Evolutionary conservation across 805 yeast species (phyloP), one percentile per base, ranked within the genome.

Genomic region (Candida silvicultrix): DNA sequence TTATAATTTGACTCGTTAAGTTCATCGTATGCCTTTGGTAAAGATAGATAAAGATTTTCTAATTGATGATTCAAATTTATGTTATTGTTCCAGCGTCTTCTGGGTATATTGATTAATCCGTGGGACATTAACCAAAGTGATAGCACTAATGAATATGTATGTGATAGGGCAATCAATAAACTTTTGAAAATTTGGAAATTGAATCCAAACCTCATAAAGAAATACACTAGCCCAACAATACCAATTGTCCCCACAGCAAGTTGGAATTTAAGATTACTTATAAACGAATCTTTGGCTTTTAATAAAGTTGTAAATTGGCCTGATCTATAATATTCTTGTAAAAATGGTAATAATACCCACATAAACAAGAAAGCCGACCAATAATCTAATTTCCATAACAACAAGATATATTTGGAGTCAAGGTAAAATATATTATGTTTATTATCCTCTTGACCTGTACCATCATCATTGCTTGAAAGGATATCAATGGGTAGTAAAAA

Each of bases 41-140:
- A 71, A 48, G 73, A 74, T 42, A 71, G 49, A 61, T 86, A 86
- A 28, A 67, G 56, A 7, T 57, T 54, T 15, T 60, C 58, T 28
- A 75, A 58, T 40, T 67, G 64, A 18, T 59, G 55, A 4, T 54
- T 52, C 20, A 75, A 58, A 35, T 62, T 61, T 11, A 56, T 45
- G 9, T 58, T 74, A 60, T 75, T 62, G 49, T 66, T 46, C 51
- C 66, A 57, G 5, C 59, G 50, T 44, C 67, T 61, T 47, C 85
- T 71, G 0, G 96, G 95, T 2, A 86, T 69, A 39, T 75, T 73
- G 16, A 85, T 75, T 42, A 85, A 64, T 0, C 96, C 95, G 61
- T 87, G 90, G 2, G 92, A 86, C 85, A 88, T 80, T 47, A 88
- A 66, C 92, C 94, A 86, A 20, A 85, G 72, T 2, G 92, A 89